Percentiles rank a stretch among this genome's conserved stretches.
Conservation (phyloP, 2,329 filamentous ascomycete genomes). For the Aureobasidium sp. region DNA sequence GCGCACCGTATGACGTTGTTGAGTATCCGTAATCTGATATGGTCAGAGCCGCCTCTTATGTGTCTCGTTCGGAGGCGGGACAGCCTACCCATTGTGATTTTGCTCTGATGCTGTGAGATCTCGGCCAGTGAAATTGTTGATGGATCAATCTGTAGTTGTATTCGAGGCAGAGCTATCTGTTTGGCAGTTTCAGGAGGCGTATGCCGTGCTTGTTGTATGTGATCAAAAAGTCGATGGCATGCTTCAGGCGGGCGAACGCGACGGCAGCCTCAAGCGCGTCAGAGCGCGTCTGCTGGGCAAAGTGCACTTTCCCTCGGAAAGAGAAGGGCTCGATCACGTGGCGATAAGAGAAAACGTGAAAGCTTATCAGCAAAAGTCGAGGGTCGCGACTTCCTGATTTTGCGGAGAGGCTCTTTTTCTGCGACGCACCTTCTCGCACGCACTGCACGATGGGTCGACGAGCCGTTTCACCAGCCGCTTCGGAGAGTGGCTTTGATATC, state of each 20-base stretch:
- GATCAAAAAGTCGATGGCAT: slow-evolving; percentile 4
- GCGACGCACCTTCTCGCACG: background rate
- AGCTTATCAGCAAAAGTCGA: slow-evolving; percentile 13
- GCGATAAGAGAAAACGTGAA: background rate
- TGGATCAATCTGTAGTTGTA: too few relatives aligned
- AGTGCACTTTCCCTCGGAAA: background rate
- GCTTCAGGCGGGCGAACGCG: slow-evolving; percentile 1
- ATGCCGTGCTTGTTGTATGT: background rate
- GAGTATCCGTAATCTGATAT: slow-evolving; percentile 39
- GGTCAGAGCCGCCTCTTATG: background rate
- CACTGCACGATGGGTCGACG: slow-evolving; percentile 58
- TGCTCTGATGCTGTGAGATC: too few relatives aligned
- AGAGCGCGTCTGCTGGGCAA: background rate
- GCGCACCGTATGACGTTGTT: slow-evolving; percentile 50
- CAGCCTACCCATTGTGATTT: slow-evolving; percentile 3
- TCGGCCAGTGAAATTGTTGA: too few relatives aligned
- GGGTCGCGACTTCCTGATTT: slow-evolving; percentile 11
- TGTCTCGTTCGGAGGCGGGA: background rate
- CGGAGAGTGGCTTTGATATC: slow-evolving; percentile 90
- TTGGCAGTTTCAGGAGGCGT: background rate
- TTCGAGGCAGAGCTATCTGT: too few relatives aligned
- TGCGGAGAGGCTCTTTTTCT: slow-evolving; percentile 15
- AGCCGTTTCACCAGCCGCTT: slow-evolving; percentile 71
- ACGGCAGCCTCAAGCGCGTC: slow-evolving; percentile 2
- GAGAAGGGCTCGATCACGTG: background rate